These are phyloP conservation scores for Clarireedia paspali DNA, from an alignment of 2,329 filamentous ascomycete species.

Conservation along the genomic window DNA sequence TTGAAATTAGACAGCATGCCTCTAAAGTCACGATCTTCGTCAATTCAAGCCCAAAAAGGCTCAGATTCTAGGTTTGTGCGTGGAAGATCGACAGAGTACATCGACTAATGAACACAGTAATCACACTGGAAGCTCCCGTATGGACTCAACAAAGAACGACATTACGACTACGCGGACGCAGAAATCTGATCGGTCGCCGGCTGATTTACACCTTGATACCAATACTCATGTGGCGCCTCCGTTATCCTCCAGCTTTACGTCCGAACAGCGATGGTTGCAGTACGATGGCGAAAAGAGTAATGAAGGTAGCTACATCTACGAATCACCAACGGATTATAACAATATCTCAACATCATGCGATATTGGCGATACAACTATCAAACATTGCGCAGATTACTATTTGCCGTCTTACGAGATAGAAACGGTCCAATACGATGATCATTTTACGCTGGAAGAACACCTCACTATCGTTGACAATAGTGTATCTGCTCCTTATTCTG, in stretches of 20 bases:
- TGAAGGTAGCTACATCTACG: neutral
- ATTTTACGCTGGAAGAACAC: neutral
- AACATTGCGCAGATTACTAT: neutral
- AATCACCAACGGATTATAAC: too few relatives aligned
- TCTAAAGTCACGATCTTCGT: neutral
- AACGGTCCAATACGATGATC: neutral
- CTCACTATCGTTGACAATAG: too few relatives aligned
- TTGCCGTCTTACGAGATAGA: neutral
- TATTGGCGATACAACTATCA: too few relatives aligned
- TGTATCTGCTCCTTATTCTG: too few relatives aligned
- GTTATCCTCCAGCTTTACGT: neutral
- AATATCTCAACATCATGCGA: too few relatives aligned
- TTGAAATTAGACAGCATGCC: neutral
- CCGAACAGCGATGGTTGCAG: neutral
- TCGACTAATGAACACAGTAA: neutral
- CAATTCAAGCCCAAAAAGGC: neutral
- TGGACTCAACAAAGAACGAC: neutral
- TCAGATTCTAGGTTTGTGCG: neutral
- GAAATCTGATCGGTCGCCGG: neutral
- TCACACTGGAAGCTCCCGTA: neutral
- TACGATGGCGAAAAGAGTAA: neutral
- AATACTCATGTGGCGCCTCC: too few relatives aligned
- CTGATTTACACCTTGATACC: neutral
- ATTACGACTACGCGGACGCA: neutral
- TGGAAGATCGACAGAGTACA: neutral